These are phyloP conservation scores for Saccharomycopsis selenospora DNA, from an alignment of 805 yeast species.

Conservation along the genomic window DNA sequence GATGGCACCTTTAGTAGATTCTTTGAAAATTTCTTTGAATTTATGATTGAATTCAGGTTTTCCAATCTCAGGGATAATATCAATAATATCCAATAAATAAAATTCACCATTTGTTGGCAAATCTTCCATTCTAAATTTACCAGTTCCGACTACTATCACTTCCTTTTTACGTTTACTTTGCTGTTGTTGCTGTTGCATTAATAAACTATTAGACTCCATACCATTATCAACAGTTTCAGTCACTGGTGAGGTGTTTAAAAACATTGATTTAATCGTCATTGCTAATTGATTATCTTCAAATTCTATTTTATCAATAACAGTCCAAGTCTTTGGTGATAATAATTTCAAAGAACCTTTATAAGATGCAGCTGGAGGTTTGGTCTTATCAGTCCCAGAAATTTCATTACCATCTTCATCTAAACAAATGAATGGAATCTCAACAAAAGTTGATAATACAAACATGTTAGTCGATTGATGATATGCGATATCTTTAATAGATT, in stretches of 20 bases:
- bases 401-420: slow-evolving; percentile 67
- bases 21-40: slow-evolving; percentile 64
- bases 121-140: slow-evolving; percentile 72
- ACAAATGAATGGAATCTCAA: slow-evolving; percentile 52
- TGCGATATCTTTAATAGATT: slow-evolving; percentile 56
- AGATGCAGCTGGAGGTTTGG: slow-evolving; percentile 46
- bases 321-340: slow-evolving; percentile 71
- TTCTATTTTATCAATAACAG: slow-evolving; percentile 61
- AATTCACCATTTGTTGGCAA: slow-evolving; percentile 72
- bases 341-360: slow-evolving; percentile 57
- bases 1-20: slow-evolving; percentile 77
- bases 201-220: slow-evolving; percentile 29
- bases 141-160: slow-evolving; percentile 71
- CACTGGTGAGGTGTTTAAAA: slow-evolving; percentile 38
- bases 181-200: slow-evolving; percentile 25
- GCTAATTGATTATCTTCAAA: slow-evolving; percentile 64
- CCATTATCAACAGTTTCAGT: background rate
- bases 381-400: slow-evolving; percentile 48
- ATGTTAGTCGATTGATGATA: slow-evolving; percentile 64
- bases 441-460: slow-evolving; percentile 53
- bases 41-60: slow-evolving; percentile 77
- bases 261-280: slow-evolving; percentile 47
- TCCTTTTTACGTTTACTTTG: slow-evolving; percentile 42
- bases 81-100: slow-evolving; percentile 65
- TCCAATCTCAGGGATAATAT: slow-evolving; percentile 83